phyloP scores from a whole-genome alignment of 192 early-diverging fungal genomes.

The Coemansia sp. region DNA sequence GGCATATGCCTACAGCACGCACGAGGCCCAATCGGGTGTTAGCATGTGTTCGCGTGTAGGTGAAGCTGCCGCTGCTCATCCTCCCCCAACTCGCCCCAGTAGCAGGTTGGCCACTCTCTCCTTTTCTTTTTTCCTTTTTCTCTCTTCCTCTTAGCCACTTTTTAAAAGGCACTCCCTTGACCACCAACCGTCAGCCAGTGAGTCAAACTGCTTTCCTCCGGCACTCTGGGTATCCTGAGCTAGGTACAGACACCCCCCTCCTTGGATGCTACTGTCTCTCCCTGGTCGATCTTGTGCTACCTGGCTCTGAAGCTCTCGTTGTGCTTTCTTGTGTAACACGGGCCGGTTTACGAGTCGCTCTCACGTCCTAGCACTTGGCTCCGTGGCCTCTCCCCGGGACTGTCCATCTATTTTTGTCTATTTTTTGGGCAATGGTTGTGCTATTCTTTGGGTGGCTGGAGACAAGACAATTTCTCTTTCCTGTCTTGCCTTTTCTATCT shows the following conservation, averaged over 20 bases:
- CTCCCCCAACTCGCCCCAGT: background rate
- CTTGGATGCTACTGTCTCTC: background rate
- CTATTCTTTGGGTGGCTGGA: background rate
- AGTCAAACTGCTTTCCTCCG: background rate
- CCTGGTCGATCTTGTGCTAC: background rate
- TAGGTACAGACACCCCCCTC: background rate
- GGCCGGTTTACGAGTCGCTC: background rate
- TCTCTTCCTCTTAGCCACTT: background rate
- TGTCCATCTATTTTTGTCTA: background rate
- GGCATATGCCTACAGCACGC: background rate
- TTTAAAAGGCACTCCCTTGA: background rate
- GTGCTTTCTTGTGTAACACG: background rate
- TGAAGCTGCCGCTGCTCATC: background rate
- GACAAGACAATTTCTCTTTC: background rate
- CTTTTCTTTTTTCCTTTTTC: background rate
- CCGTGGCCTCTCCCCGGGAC: background rate
- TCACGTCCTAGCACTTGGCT: background rate
- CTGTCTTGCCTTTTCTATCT: background rate
- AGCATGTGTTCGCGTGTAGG: conserved; percentile 1
- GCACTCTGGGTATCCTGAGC: conserved; percentile 2
- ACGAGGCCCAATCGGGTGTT: conserved; percentile 2
- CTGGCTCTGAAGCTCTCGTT: background rate
- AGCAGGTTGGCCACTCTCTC: background rate
- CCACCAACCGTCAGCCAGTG: background rate
- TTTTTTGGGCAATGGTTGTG: background rate